Evolutionary conservation across 1,284 basidiomycete species (phyloP).

Genomic region (Apiotrichum gracile): DNA sequence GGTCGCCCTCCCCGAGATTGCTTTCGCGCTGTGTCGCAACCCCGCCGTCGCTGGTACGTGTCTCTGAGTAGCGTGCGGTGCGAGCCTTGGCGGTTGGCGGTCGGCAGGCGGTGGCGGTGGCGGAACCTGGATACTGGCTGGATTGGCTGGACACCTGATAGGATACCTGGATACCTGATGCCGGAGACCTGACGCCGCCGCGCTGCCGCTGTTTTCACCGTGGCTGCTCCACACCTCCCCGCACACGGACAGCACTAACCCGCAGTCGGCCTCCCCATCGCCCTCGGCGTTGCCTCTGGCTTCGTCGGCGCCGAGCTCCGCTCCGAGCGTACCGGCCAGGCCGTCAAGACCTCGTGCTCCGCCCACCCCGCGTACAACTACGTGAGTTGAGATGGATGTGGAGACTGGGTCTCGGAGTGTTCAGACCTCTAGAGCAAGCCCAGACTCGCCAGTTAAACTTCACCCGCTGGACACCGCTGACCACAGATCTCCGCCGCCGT

Average conservation of each 20-base stretch:
- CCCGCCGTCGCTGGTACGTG: constrained; percentile 53
- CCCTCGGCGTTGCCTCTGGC: constrained; percentile 56
- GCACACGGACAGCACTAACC: neutral
- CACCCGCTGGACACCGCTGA: neutral
- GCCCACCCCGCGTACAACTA: constrained; percentile 8
- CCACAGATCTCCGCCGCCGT: constrained; percentile 28
- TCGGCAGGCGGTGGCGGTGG: too few relatives aligned
- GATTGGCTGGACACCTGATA: too few relatives aligned
- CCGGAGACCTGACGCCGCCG: too few relatives aligned
- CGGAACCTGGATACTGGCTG: too few relatives aligned
- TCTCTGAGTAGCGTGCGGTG: too few relatives aligned
- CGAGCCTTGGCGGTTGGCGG: too few relatives aligned
- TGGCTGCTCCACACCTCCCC: neutral
- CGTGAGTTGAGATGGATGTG: constrained; percentile 2
- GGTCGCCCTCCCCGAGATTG: constrained; percentile 48
- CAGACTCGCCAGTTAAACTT: neutral
- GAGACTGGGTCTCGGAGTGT: neutral
- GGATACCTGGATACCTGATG: too few relatives aligned
- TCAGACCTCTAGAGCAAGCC: neutral
- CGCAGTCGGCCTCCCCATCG: constrained; percentile 57
- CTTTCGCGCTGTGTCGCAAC: constrained; percentile 58
- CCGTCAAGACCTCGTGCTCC: constrained; percentile 4
- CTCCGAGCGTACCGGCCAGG: constrained; percentile 3
- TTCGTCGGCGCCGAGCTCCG: constrained; percentile 42
- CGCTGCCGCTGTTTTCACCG: neutral